These are phyloP conservation scores for Encephalitozoon romaleae DNA, from an alignment of 371 early-diverging fungal genomes.

Conservation along the genomic window DNA sequence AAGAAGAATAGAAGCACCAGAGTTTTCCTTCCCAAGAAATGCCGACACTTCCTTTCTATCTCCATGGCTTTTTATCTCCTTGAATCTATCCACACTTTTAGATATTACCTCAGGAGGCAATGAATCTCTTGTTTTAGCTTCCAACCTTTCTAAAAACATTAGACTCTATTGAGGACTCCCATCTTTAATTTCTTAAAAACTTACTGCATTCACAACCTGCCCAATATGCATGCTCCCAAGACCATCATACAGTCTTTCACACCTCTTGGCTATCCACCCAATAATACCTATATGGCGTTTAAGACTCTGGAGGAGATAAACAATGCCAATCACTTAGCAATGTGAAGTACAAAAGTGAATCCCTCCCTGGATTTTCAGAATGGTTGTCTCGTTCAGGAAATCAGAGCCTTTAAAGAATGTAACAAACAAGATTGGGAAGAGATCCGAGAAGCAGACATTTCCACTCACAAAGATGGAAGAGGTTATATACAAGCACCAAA, in stretches of 20 bases:
- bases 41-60: constrained; percentile 15
- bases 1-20: neutral
- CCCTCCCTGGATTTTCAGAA: constrained; percentile 49
- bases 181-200: constrained; percentile 3
- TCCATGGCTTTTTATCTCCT: constrained; percentile 15
- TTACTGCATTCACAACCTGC: neutral
- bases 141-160: constrained; percentile 5
- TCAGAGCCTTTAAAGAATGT: constrained; percentile 36
- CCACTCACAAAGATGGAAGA: constrained; percentile 4
- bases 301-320: neutral
- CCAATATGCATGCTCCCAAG: neutral
- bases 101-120: neutral
- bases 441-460: neutral
- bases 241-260: neutral
- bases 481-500: constrained; percentile 11
- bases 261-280: too few relatives aligned
- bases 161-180: neutral
- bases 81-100: neutral
- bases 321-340: neutral
- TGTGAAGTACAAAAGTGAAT: constrained; percentile 35
- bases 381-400: constrained; percentile 31
- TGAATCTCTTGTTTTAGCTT: neutral
- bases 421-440: constrained; percentile 3
- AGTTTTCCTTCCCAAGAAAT: constrained; percentile 23
- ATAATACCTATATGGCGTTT: neutral